A percentile compares a stretch with the other conserved stretches of the same genome.
Conservation (phyloP, 2,329 filamentous ascomycete genomes). For the Pseudocercospora eumusae region DNA sequence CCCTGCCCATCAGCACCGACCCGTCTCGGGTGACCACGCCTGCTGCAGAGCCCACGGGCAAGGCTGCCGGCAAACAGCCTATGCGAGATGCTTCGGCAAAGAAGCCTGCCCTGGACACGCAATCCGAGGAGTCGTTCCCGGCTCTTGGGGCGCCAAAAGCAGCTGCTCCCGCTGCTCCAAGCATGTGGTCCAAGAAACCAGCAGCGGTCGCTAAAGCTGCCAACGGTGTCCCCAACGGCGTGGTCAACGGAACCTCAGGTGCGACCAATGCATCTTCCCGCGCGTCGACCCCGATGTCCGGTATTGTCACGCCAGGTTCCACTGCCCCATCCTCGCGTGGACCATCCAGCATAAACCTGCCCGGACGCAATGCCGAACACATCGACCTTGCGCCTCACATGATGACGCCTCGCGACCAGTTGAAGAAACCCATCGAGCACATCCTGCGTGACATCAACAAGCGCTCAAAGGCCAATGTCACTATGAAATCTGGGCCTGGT, state of each 20-base stretch:
- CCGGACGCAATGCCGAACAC: slow-evolving; percentile 77
- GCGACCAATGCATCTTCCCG: slow-evolving; percentile 55
- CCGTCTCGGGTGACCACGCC: slow-evolving; percentile 40
- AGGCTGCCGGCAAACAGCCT: slow-evolving; percentile 70
- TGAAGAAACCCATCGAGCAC: slow-evolving; percentile 83
- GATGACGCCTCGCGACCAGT: slow-evolving; percentile 71
- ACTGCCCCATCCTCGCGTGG: slow-evolving; percentile 50
- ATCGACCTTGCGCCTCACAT: slow-evolving; percentile 73
- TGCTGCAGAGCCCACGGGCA: slow-evolving; percentile 57
- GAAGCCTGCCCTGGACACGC: slow-evolving; percentile 66
- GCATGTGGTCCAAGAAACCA: slow-evolving; percentile 75
- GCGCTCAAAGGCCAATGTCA: slow-evolving; percentile 82
- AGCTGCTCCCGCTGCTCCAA: slow-evolving; percentile 61
- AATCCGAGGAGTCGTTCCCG: slow-evolving; percentile 92
- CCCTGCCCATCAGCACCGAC: slow-evolving; percentile 49
- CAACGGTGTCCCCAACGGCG: slow-evolving; percentile 51
- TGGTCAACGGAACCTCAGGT: slow-evolving; percentile 57
- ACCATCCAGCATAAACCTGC: slow-evolving; percentile 64
- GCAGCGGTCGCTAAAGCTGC: slow-evolving; percentile 50
- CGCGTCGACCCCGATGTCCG: slow-evolving; percentile 65
- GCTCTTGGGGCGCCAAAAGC: slow-evolving; percentile 76
- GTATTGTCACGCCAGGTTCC: slow-evolving; percentile 51
- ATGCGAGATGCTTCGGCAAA: slow-evolving; percentile 48
- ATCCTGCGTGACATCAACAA: slow-evolving; percentile 90
- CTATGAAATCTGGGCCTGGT: slow-evolving; percentile 70